Evolutionary conservation across 2,329 filamentous ascomycete species (phyloP), one percentile per base, ranked within the genome.

Genomic region (Paraconiothyrium sp.): DNA sequence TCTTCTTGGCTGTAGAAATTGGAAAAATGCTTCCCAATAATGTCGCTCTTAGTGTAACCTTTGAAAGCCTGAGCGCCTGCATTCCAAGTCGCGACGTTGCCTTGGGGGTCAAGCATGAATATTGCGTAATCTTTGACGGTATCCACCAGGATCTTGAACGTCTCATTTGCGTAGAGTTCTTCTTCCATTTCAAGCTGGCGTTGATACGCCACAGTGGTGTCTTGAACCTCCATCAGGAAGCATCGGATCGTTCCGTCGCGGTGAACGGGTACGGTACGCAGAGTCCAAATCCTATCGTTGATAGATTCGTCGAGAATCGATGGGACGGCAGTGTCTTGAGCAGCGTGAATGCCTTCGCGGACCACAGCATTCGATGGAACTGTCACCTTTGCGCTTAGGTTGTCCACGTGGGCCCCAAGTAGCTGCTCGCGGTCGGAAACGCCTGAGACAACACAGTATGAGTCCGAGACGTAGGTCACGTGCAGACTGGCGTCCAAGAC

Each of bases 41-140:
- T 85, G 39, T 89, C 86, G 2, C 83, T 78, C 20, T 79, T 74
- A 1, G 69, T 81, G 69, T 87, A 89, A 2, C 85, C 85, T 68
- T 88, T 88, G 65, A 87, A 80, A 13, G 84, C 73, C 54, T 84
- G 78, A 0, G 86, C 86, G 1, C 86, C 86, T 0, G 80, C 77
- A 64, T 88, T 88, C 86, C 86, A 88, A 0, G 86, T 88, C 1
- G 81, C 81, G 16, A 89, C 82, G 66, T 83, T 77, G n/a, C 86
- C 86, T 3, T 78, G 74, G 0, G 84, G 81, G 56, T 88, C 85
- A 32, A 89, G 80, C 77, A 88, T 84, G 69, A 88, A 90, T 62
- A 89, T 89, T 60, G 86, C 86, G 67, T 88, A 88, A 63, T 88
- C 85, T 73, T 85, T 87, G 67, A 88, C 85, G 0, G 84, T 85